These are phyloP conservation scores for Apiospora rasikravindrae DNA, from an alignment of 2,329 filamentous ascomycete genomes.

Conservation along the genomic window DNA sequence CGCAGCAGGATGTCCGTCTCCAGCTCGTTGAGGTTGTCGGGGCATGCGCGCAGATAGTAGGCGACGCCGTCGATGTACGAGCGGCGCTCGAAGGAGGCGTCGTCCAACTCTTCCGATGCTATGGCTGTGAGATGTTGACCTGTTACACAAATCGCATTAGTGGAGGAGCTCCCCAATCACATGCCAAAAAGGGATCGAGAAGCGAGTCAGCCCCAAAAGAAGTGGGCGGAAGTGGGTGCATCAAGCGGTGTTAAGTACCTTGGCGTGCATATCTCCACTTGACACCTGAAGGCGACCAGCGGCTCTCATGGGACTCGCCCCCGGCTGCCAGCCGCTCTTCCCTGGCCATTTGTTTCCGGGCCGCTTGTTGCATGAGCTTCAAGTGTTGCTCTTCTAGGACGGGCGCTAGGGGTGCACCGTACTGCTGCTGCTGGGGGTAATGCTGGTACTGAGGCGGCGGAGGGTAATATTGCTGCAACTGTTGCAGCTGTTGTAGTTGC, in stretches of 20 bases:
- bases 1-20: constrained; percentile 24
- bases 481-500: background rate
- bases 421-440: background rate
- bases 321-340: background rate
- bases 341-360: background rate
- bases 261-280: constrained; percentile 27
- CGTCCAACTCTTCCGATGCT: constrained; percentile 23
- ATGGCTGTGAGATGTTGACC: constrained; percentile 22
- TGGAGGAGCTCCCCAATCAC: constrained; percentile 8
- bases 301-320: constrained; percentile 16
- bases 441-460: background rate
- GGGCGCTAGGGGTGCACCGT: background rate
- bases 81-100: constrained; percentile 23
- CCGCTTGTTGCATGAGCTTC: background rate
- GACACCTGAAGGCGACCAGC: constrained; percentile 24
- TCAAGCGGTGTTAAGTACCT: constrained; percentile 19
- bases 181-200: background rate
- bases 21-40: constrained; percentile 20
- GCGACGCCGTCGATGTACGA: constrained; percentile 26
- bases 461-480: background rate
- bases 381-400: constrained; percentile 11
- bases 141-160: constrained; percentile 12
- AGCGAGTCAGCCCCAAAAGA: constrained; percentile 10
- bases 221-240: constrained; percentile 11
- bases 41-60: constrained; percentile 24